Evolutionary conservation across 2,329 filamentous ascomycete genomes (phyloP).

Genomic region (Clarireedia monteithiana): DNA sequence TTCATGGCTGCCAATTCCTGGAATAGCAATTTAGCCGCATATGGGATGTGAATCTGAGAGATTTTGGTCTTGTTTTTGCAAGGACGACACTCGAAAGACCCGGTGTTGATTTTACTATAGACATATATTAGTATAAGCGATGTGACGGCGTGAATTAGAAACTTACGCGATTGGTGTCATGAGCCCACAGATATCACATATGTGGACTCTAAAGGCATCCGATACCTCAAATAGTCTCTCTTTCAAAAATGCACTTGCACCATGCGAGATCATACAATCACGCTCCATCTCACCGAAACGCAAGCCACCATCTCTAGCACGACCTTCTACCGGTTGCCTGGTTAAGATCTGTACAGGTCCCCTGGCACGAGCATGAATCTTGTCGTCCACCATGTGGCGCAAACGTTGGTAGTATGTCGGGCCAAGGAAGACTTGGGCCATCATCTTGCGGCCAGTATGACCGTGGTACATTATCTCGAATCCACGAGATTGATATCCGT

Average conservation of each 20-base stretch:
- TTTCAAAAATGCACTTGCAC: slow-evolving; percentile 93
- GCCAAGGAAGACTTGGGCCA: slow-evolving; percentile 91
- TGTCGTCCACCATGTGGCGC: slow-evolving; percentile 99
- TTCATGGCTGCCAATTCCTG: slow-evolving; percentile 98
- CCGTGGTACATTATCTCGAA: slow-evolving; percentile 99
- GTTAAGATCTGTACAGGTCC: slow-evolving; percentile 97
- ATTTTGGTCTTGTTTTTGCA: slow-evolving; percentile 99
- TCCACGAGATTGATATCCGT: slow-evolving; percentile 93
- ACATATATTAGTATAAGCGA: slow-evolving; percentile 29
- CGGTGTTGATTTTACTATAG: slow-evolving; percentile 79
- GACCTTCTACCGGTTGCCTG: slow-evolving; percentile 93
- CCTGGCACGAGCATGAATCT: slow-evolving; percentile 97
- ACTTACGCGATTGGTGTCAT: slow-evolving; percentile 99
- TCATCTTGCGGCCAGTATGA: slow-evolving; percentile 88
- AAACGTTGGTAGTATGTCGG: slow-evolving; percentile 98
- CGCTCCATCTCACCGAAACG: slow-evolving; percentile 99
- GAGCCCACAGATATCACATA: slow-evolving; percentile 96
- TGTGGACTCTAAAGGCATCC: slow-evolving; percentile 94
- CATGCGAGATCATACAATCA: slow-evolving; percentile 99
- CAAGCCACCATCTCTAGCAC: slow-evolving; percentile 92
- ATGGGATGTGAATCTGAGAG: slow-evolving; percentile 94
- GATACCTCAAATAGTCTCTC: slow-evolving; percentile 96
- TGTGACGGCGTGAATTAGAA: slow-evolving; percentile 4
- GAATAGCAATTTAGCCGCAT: slow-evolving; percentile 96
- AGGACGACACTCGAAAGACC: slow-evolving; percentile 91